Percentiles rank a stretch among this genome's conserved stretches.
phyloP scores from a whole-genome alignment of 2,329 filamentous ascomycete species.

The Pseudocercospora pini-densiflorae region DNA sequence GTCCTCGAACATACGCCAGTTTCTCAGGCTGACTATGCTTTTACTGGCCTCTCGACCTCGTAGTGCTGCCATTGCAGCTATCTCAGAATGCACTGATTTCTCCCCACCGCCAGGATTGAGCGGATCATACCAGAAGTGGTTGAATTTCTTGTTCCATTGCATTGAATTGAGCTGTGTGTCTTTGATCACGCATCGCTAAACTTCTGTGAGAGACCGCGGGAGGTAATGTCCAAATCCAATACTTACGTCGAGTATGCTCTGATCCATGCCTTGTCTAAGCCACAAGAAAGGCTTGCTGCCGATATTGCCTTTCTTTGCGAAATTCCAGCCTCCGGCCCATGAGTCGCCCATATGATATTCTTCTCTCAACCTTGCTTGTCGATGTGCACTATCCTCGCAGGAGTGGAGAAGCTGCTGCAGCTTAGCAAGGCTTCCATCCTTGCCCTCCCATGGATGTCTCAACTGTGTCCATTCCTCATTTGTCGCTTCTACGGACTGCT shows the following conservation, averaged over 20 bases:
- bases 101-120: background rate
- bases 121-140: background rate
- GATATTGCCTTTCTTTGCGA: background rate
- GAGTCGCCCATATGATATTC: background rate
- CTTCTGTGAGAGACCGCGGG: background rate
- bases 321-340: background rate
- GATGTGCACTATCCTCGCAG: background rate
- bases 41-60: background rate
- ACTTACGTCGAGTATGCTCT: background rate
- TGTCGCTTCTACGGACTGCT: background rate
- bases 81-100: background rate
- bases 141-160: background rate
- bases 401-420: background rate
- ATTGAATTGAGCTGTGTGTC: background rate
- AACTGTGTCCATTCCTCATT: background rate
- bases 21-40: constrained; percentile 22
- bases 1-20: background rate
- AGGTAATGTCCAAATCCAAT: background rate
- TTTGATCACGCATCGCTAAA: background rate
- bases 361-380: constrained; percentile 1
- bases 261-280: background rate
- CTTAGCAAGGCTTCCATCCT: background rate
- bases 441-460: background rate
- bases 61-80: background rate
- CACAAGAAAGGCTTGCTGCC: background rate